Evolutionary conservation across 352 stramenopile genomes (phyloP).

Genomic region (Phytophthora niederhauseri): DNA sequence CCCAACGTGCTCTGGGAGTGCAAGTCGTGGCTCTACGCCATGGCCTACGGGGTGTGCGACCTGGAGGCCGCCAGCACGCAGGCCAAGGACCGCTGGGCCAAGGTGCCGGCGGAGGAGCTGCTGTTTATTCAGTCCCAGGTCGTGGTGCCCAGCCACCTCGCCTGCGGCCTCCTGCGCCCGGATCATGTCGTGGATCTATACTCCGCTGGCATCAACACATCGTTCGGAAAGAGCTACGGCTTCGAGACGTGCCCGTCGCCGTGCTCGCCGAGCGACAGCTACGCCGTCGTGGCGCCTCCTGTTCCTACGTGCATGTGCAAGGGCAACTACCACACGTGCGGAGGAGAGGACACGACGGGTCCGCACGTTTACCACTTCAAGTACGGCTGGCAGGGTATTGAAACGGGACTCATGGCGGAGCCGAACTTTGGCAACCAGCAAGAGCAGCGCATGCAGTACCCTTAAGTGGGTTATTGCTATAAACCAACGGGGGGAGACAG

Average conservation of each 20-base stretch:
- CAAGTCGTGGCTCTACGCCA: constrained; percentile 76
- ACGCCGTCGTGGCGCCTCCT: constrained; percentile 38
- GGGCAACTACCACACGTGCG: constrained; percentile 59
- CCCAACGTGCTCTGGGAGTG: constrained; percentile 81
- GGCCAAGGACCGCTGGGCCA: constrained; percentile 68
- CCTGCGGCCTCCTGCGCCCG: constrained; percentile 57
- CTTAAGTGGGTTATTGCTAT: constrained; percentile 30
- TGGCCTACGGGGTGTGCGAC: constrained; percentile 63
- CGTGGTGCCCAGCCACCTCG: constrained; percentile 64
- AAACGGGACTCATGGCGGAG: constrained; percentile 41
- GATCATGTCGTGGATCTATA: constrained; percentile 58
- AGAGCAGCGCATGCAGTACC: constrained; percentile 42
- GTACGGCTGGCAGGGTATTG: constrained; percentile 80
- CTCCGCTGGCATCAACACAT: constrained; percentile 36
- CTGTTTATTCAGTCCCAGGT: constrained; percentile 78
- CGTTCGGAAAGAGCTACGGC: constrained; percentile 36
- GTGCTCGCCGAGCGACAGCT: constrained; percentile 72
- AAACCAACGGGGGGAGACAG: constrained; percentile 1
- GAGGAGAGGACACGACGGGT: constrained; percentile 40
- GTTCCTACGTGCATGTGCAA: constrained; percentile 52
- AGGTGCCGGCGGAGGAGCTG: constrained; percentile 70
- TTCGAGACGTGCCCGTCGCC: constrained; percentile 56
- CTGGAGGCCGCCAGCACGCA: constrained; percentile 46
- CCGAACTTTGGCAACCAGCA: constrained; percentile 37
- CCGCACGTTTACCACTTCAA: constrained; percentile 85